These are phyloP conservation scores for Pythium aquatile DNA, from an alignment of 352 stramenopile species.

Conservation along the genomic window DNA sequence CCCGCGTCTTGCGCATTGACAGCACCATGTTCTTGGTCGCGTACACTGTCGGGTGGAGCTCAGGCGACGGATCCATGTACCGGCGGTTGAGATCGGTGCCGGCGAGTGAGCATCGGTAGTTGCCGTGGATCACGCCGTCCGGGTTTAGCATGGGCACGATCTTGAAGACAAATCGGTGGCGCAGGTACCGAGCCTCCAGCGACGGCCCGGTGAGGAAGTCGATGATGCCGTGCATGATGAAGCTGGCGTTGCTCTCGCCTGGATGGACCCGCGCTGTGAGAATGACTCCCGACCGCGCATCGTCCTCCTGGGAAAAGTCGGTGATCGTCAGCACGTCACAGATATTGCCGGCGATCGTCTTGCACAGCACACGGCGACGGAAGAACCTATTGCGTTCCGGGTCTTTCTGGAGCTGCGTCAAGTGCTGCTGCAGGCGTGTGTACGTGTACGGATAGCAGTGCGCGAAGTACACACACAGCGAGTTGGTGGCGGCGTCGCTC, in stretches of 20 bases:
- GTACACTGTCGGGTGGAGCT: conserved; percentile 75
- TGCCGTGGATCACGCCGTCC: conserved; percentile 91
- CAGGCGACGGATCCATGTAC: conserved; percentile 51
- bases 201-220: conserved; percentile 79
- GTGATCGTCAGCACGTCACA: conserved; percentile 91
- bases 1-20: conserved; percentile 39
- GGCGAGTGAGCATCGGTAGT: conserved; percentile 86
- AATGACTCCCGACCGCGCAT: conserved; percentile 65
- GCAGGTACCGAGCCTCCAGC: conserved; percentile 69
- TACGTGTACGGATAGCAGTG: conserved; percentile 89
- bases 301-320: conserved; percentile 60
- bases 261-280: conserved; percentile 86
- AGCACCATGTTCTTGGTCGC: conserved; percentile 76
- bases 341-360: conserved; percentile 81
- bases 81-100: conserved; percentile 87
- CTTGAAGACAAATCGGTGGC: conserved; percentile 87
- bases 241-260: conserved; percentile 88
- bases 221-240: conserved; percentile 88
- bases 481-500: not conserved
- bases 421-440: conserved; percentile 54
- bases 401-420: conserved; percentile 59
- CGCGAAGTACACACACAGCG: conserved; percentile 61
- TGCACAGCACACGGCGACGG: conserved; percentile 65
- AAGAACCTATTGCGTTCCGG: conserved; percentile 44
- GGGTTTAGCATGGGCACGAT: conserved; percentile 93